Conservation (phyloP, 805 yeast genomes). For the Candida anglica region DNA sequence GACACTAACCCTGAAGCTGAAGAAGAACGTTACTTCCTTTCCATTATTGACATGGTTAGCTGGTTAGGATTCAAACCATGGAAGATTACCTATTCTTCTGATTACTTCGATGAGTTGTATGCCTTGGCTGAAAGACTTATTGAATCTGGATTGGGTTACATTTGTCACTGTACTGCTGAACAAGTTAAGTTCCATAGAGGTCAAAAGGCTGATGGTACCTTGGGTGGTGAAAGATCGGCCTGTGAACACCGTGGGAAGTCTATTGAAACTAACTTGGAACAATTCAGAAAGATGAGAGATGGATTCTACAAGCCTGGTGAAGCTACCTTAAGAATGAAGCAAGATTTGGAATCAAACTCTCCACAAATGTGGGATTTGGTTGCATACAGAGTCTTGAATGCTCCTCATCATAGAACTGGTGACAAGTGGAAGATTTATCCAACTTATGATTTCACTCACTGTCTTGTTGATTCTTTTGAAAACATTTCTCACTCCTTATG, state of each 20-base stretch:
- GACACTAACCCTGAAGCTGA: conserved; percentile 99
- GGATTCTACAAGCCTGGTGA: conserved; percentile 87
- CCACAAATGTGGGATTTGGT: conserved; percentile 99
- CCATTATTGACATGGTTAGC: conserved; percentile 76
- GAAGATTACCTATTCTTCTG: conserved; percentile 94
- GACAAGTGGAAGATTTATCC: conserved; percentile 97
- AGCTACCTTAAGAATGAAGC: conserved; percentile 96
- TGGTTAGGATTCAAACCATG: conserved; percentile 96
- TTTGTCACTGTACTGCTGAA: conserved; percentile 90
- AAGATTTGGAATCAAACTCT: conserved; percentile 81
- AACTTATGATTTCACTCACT: conserved; percentile 98
- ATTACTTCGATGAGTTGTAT: conserved; percentile 87
- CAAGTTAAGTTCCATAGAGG: conserved; percentile 91
- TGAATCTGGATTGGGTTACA: conserved; percentile 70
- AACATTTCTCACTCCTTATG: conserved; percentile 94
- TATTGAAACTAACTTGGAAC: conserved; percentile 68
- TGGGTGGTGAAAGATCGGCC: conserved; percentile 87
- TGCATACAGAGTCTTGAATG: conserved; percentile 90
- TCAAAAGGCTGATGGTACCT: conserved; percentile 82
- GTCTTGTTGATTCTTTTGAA: conserved; percentile 96
- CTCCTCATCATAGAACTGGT: conserved; percentile 95
- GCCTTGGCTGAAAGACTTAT: conserved; percentile 84
- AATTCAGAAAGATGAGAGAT: conserved; percentile 88
- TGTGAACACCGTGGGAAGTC: conserved; percentile 73
- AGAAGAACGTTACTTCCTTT: conserved; percentile 83